Evolutionary conservation across 768 basidiomycete genomes (phyloP), one percentile per base, ranked within the genome.

Genomic region (Leccinum rimulosum): DNA sequence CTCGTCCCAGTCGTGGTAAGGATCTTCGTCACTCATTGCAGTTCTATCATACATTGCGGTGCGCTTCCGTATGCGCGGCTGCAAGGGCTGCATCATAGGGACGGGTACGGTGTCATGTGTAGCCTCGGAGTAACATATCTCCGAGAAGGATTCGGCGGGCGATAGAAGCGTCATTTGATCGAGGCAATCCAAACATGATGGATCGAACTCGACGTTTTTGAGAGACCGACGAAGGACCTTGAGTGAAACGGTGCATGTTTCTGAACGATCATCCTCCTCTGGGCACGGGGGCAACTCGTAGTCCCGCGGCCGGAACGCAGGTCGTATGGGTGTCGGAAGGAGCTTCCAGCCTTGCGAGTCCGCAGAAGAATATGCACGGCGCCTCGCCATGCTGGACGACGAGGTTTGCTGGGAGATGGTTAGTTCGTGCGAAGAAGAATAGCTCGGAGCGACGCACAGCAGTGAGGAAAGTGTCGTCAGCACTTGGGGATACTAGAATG

Each of bases 131-230:
- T 78, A 80, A 60, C 79, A 80, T 2, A 77, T 55, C 52, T 79
- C 79, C 4, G 77, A 75, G 61, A 79, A 80, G 27, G 77, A 71
- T 27, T 77, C 76, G 3, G 71, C 65, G 10, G 79, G 79, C 0
- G 73, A 71, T 31, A 74, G 64, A 11, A 80, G 73, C 0, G 80
- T 74, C 59, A 78, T 74, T 22, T 78, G 70, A 64, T 80, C 79
- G 38, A 80, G 75, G 40, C 71, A 70, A 58, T 77, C 69, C 22
- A 80, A 73, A 61, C 78, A 78, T 7, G 73, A 64, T 9, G 72
- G 68, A 65, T 79, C 77, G 59, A 80, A 73, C 54, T 75, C 73
- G 61, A 77, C 70, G 59, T 73, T 68, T 54, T 60, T 73, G 30
- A 75, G 63, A 14, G 73, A 75, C 43, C 74, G 73, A 33, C 70